These are phyloP conservation scores for Suillus fuscotomentosus DNA, from an alignment of 768 basidiomycete species.

Conservation along the genomic window DNA sequence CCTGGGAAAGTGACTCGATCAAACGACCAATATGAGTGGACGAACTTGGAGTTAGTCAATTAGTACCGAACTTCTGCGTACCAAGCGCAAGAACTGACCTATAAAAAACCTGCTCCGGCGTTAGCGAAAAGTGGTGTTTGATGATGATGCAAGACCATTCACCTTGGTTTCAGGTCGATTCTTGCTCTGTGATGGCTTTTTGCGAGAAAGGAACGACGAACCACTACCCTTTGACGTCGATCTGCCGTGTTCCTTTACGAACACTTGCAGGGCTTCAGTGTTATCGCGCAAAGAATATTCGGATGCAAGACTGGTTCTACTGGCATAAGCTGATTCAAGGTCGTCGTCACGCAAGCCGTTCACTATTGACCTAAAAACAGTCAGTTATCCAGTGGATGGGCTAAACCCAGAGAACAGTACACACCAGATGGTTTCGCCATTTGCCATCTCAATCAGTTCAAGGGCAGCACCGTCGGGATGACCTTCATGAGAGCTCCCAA, in stretches of 20 bases:
- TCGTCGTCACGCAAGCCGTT: constrained; percentile 81
- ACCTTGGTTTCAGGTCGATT: constrained; percentile 85
- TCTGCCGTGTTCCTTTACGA: constrained; percentile 73
- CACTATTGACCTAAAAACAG: constrained; percentile 61
- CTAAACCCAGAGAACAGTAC: constrained; percentile 22
- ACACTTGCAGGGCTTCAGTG: constrained; percentile 59
- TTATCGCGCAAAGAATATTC: constrained; percentile 59
- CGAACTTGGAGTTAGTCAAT: constrained; percentile 58
- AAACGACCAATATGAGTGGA: constrained; percentile 78
- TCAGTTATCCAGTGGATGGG: background rate
- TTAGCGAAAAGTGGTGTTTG: constrained; percentile 2
- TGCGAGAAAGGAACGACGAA: constrained; percentile 57
- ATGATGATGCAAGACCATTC: constrained; percentile 21
- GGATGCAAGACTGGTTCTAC: constrained; percentile 71
- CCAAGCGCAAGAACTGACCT: constrained; percentile 6
- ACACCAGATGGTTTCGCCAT: constrained; percentile 85
- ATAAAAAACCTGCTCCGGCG: constrained; percentile 27
- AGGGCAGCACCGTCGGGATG: constrained; percentile 57
- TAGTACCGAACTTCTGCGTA: constrained; percentile 43
- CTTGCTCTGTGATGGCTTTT: constrained; percentile 52
- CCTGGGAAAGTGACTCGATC: constrained; percentile 80
- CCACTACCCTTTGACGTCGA: constrained; percentile 66
- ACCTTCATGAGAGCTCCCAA: constrained; percentile 19
- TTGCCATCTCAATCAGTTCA: constrained; percentile 81
- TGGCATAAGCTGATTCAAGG: constrained; percentile 62